These are phyloP conservation scores for Backusella westeae DNA, from an alignment of 192 early-diverging fungal genomes.

Conservation along the genomic window DNA sequence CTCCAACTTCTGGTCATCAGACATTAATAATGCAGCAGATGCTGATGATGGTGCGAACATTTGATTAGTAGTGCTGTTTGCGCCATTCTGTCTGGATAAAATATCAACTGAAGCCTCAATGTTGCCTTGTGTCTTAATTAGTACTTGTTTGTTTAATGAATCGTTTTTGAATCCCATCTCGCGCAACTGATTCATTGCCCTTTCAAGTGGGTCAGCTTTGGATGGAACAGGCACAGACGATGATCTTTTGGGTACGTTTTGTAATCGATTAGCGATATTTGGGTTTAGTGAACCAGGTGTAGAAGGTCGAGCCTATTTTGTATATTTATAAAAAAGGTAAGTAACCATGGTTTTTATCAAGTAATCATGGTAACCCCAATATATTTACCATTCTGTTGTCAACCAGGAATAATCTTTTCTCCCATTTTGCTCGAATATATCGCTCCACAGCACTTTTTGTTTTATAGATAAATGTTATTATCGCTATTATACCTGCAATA, in stretches of 20 bases:
- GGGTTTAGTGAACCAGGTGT: neutral
- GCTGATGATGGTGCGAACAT: neutral
- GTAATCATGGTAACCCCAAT: neutral
- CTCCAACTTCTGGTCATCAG: conserved; percentile 54
- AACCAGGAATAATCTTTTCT: conserved; percentile 50
- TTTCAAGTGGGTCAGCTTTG: neutral
- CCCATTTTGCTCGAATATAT: conserved; percentile 94
- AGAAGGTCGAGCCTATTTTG: neutral
- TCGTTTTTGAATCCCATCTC: conserved; percentile 88
- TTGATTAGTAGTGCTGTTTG: neutral
- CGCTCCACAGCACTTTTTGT: conserved; percentile 74
- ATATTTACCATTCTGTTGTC: conserved; percentile 8
- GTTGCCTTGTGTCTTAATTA: conserved; percentile 68
- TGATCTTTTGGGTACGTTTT: conserved; percentile 19
- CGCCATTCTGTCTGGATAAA: conserved; percentile 47
- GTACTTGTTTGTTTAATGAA: conserved; percentile 59
- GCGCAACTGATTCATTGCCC: conserved; percentile 36
- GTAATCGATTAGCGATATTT: conserved; percentile 9
- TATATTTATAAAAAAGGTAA: conserved; percentile 5
- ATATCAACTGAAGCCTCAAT: conserved; percentile 74
- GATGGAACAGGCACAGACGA: conserved; percentile 24
- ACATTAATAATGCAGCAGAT: conserved; percentile 10
- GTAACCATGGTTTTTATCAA: neutral
- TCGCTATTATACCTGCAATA: neutral
- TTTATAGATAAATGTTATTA: neutral